Conservation (phyloP, 306 rosid genomes). For the Cicer pinnatifidum region DNA sequence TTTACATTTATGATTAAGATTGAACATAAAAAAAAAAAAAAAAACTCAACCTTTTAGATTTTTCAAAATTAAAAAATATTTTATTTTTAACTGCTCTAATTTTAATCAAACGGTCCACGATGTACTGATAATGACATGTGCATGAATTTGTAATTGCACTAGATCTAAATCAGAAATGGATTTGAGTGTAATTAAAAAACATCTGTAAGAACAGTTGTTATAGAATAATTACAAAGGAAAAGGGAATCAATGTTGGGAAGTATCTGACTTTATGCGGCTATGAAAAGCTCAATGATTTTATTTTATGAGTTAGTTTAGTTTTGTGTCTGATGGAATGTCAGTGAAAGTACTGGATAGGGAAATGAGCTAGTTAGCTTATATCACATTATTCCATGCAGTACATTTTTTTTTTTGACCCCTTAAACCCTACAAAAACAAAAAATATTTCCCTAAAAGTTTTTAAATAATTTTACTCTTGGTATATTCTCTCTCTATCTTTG, state of each 20-base stretch:
- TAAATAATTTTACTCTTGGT: slow-evolving; percentile 39
- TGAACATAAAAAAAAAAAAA: too few species aligned
- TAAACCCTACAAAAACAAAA: slow-evolving; percentile 45
- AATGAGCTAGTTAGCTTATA: slow-evolving; percentile 47
- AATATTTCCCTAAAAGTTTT: background rate
- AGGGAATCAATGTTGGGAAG: slow-evolving; percentile 97
- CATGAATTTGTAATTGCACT: too few species aligned
- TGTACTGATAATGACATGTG: too few species aligned
- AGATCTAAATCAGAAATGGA: background rate
- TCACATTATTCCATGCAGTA: slow-evolving; percentile 67
- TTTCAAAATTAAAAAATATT: too few species aligned
- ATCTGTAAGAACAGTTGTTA: slow-evolving; percentile 50
- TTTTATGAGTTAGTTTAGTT: slow-evolving; percentile 55
- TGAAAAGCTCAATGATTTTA: slow-evolving; percentile 58
- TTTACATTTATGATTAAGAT: too few species aligned
- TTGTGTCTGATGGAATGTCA: slow-evolving; percentile 73
- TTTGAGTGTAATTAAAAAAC: slow-evolving; percentile 49
- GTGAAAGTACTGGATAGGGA: slow-evolving; percentile 64
- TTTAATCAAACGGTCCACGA: too few species aligned
- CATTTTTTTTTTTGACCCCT: slow-evolving; percentile 43
- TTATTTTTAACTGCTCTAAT: too few species aligned
- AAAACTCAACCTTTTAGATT: too few species aligned
- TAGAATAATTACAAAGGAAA: slow-evolving; percentile 70
- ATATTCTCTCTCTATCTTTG: slow-evolving; percentile 40
- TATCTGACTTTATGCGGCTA: slow-evolving; percentile 75